Evolutionary conservation across 257 asterid genomes (phyloP).

Genomic region (Capsicum chinense): DNA sequence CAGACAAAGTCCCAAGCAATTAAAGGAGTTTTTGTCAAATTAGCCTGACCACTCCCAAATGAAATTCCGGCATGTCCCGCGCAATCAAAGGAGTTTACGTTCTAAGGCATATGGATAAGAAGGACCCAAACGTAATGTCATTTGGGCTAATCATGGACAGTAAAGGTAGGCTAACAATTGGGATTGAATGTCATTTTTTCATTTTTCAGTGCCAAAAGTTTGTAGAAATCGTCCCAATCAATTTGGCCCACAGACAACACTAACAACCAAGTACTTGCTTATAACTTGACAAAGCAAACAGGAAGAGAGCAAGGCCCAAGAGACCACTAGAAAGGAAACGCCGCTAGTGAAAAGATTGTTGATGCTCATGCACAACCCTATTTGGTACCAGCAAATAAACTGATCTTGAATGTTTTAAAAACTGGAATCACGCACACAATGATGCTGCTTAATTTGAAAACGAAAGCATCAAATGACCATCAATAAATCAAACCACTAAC

Average conservation of each 20-base stretch:
- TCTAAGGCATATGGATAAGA: not conserved
- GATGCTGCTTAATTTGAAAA: not conserved
- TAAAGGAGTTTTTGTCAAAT: too few relatives aligned
- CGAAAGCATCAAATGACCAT: not conserved
- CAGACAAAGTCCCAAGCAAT: too few relatives aligned
- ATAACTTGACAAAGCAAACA: not conserved
- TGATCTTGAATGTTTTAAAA: not conserved
- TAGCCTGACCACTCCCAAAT: too few relatives aligned
- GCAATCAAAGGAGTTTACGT: too few relatives aligned
- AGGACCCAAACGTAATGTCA: not conserved
- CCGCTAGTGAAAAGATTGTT: not conserved
- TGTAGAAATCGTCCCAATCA: not conserved
- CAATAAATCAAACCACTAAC: not conserved
- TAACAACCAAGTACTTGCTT: not conserved
- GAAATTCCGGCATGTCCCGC: too few relatives aligned
- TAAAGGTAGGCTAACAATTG: not conserved
- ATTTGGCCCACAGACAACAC: not conserved
- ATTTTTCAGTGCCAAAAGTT: not conserved
- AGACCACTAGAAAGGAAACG: not conserved
- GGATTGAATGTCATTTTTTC: not conserved
- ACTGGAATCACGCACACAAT: not conserved
- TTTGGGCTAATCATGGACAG: not conserved
- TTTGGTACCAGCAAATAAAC: not conserved
- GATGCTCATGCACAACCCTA: not conserved
- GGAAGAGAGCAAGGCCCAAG: slow-evolving; percentile 7